Base-by-base conservation (phyloP, 768 basidiomycete genomes). In the Chiua virens region DNA sequence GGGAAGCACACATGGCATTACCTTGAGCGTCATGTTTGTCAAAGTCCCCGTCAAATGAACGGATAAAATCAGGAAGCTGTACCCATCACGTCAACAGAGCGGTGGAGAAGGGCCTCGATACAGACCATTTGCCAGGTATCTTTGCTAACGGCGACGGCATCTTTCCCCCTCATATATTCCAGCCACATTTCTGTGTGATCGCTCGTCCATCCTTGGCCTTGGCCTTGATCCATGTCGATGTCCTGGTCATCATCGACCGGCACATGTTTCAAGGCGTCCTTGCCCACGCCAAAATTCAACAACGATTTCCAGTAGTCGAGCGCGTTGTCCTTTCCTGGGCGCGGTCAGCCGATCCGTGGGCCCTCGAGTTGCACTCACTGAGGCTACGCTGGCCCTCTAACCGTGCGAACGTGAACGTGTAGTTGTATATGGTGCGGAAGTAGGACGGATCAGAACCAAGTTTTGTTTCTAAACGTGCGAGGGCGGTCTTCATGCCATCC, bases 71-170 rank as follows among this genome's bases (percentile, higher is more conserved):
- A 42, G 85, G 72, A 60, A 94, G 89, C 90, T 92, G 63, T 38
- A 50, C 4, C 50, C 48, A 27, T 45, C 35, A 17, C 20, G 39
- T 60, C 47, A 59, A 53, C 42, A 18, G 8, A 15, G 44, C 41
- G 15, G 42, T 27, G 28, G 35, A 23, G 42, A 32, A 45, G 46
- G 25, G 34, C 42, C 71, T 30, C 34, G 10, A 18, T 20, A 53
- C 83, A 38, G 43, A 89, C 91, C 90, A 93, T 92, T 45, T 76
- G 69, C 92, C 91, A 93, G 17, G 88, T 89, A 71, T 92, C 92
- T 71, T 88, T 90, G 71, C 89, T 92, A 28, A 95, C 79, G 5
- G 89, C 91, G 63, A 87, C 87, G 20, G 75, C 75, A 2, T 82
- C 83, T 56, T 80, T 85, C 63, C 79, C 72, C 8, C 44, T 54